Conservation (phyloP, 352 stramenopile species). For the Globisporangium viniferum region DNA sequence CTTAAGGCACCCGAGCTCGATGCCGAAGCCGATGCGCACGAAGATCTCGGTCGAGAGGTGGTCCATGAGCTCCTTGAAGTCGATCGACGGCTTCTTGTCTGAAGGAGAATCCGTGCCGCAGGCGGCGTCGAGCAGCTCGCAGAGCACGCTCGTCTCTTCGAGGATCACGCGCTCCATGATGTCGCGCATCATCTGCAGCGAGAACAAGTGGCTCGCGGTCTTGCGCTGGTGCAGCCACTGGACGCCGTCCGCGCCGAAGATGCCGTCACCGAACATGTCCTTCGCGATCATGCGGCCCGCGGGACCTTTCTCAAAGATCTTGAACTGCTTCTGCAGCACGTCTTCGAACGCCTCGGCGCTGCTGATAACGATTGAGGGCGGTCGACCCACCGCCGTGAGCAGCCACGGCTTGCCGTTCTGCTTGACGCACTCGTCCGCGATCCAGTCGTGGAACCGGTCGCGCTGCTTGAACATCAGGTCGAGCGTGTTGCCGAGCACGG, state of each 20-base stretch:
- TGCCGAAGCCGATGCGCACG: slow-evolving; percentile 63
- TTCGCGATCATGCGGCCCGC: slow-evolving; percentile 28
- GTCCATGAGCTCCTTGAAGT: slow-evolving; percentile 44
- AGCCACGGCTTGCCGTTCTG: slow-evolving; percentile 42
- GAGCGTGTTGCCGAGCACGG: slow-evolving; percentile 47
- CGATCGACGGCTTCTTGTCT: slow-evolving; percentile 17
- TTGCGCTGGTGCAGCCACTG: slow-evolving; percentile 74
- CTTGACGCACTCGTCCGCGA: slow-evolving; percentile 40
- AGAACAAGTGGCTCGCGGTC: slow-evolving; percentile 86
- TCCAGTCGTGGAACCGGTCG: slow-evolving; percentile 55
- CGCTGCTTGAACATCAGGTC: slow-evolving; percentile 45
- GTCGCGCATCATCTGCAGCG: slow-evolving; percentile 51
- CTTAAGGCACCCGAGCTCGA: slow-evolving; percentile 35
- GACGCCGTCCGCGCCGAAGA: slow-evolving; percentile 60
- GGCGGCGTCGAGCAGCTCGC: slow-evolving; percentile 21
- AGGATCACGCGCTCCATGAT: slow-evolving; percentile 42
- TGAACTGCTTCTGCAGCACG: slow-evolving; percentile 63
- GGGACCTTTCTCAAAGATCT: slow-evolving; percentile 68
- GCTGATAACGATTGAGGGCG: slow-evolving; percentile 39
- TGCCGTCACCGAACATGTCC: slow-evolving; percentile 67
- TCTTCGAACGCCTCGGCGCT: slow-evolving; percentile 42
- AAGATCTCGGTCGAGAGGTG: slow-evolving; percentile 65
- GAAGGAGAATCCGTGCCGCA: not conserved
- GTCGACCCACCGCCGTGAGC: slow-evolving; percentile 34
- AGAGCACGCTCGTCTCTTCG: slow-evolving; percentile 33